These are phyloP conservation scores for Eutreptiella sp. DNA, from an alignment of 208 protist species.

Conservation along the genomic window DNA sequence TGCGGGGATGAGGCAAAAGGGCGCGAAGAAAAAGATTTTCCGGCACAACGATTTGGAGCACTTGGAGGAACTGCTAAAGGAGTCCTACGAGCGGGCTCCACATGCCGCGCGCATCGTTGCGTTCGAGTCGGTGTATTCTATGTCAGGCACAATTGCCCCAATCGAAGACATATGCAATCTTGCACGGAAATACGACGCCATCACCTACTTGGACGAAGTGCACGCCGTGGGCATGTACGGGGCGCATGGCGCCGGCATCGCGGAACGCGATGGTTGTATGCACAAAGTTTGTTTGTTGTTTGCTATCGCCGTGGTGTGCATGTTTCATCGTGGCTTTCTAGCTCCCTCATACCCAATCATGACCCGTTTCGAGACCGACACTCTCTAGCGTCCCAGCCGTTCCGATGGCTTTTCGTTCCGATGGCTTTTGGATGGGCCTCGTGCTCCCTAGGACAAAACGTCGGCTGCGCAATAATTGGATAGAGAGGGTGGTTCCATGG, in stretches of 20 bases:
- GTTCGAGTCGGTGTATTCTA: slow-evolving; percentile 97
- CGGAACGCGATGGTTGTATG: slow-evolving; percentile 77
- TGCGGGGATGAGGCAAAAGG: slow-evolving; percentile 79
- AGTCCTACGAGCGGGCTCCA: slow-evolving; percentile 31
- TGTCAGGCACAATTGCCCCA: slow-evolving; percentile 94
- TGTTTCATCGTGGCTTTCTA: no score
- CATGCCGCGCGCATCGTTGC: slow-evolving; percentile 72
- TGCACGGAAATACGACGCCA: slow-evolving; percentile 88
- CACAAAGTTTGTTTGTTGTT: no score
- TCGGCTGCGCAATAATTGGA: no score
- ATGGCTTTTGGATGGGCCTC: no score
- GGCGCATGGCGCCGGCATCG: slow-evolving; percentile 80
- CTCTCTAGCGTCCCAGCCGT: no score
- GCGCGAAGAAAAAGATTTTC: slow-evolving; percentile 79
- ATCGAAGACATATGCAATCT: slow-evolving; percentile 86
- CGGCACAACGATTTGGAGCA: slow-evolving; percentile 84
- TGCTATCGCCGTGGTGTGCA: slow-evolving; percentile 24
- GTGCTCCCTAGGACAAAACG: no score
- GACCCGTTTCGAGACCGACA: no score
- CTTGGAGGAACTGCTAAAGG: slow-evolving; percentile 69
- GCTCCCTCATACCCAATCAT: no score
- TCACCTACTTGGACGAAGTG: slow-evolving; percentile 96
- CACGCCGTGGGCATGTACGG: slow-evolving; percentile 96
- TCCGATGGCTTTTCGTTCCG: no score
- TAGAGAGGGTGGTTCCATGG: no score